Conservation (phyloP, 2,329 filamentous ascomycete genomes). For the Cercospora zeina region DNA sequence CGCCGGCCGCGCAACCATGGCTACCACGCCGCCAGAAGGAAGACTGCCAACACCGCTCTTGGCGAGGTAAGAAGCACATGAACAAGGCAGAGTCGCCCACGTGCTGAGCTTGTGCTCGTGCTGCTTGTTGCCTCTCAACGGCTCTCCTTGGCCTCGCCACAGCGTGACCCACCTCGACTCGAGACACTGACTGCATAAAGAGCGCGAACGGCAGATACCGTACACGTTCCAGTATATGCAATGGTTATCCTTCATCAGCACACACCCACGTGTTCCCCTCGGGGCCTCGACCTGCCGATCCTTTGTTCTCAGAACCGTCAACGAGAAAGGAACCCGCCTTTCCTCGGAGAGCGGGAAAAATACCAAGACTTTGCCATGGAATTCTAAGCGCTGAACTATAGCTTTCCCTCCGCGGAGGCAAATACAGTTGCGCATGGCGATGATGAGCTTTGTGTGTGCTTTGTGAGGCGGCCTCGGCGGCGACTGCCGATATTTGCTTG, state of each 20-base stretch:
- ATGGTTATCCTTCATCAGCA: too few species aligned
- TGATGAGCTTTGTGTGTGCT: too few species aligned
- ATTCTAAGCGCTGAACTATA: background rate
- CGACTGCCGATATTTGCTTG: too few species aligned
- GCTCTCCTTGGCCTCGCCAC: background rate
- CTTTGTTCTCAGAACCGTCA: background rate
- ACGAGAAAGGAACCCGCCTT: background rate
- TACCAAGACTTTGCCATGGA: conserved; percentile 9
- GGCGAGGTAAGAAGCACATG: conserved; percentile 2
- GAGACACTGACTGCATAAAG: background rate
- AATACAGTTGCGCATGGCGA: background rate
- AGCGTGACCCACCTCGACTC: too few species aligned
- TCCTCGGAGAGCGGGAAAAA: background rate
- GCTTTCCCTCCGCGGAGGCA: background rate
- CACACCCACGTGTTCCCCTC: background rate
- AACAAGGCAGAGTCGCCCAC: background rate
- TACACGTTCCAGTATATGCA: too few species aligned
- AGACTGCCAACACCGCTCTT: background rate
- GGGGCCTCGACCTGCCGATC: background rate
- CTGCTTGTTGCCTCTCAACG: background rate
- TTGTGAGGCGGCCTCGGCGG: too few species aligned
- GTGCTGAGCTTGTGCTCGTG: background rate
- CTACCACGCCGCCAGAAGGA: background rate
- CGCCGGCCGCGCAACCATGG: background rate
- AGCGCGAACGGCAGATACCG: background rate